Evolutionary conservation across 1,284 basidiomycete species (phyloP).

Genomic region (Austropuccinia psidii): DNA sequence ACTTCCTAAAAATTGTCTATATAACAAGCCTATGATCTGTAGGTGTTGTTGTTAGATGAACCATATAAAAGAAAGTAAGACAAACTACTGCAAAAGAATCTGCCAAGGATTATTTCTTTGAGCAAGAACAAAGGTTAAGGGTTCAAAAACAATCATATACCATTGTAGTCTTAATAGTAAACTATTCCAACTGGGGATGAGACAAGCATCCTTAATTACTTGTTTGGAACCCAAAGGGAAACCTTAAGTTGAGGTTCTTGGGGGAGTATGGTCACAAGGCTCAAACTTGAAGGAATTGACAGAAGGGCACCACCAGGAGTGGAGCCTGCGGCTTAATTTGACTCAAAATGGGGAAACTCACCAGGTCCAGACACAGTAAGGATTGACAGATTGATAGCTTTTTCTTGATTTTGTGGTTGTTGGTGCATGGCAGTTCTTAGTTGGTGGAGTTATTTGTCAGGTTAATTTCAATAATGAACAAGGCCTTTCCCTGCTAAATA

Average conservation of each 20-base stretch:
- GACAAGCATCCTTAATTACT: background rate
- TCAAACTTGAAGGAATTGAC: constrained; percentile 54
- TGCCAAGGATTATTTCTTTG: constrained; percentile 61
- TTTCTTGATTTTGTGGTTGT: constrained; percentile 55
- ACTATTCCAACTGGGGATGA: background rate
- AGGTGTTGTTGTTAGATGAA: too few species aligned
- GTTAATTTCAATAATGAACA: constrained; percentile 61
- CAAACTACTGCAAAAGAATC: constrained; percentile 59
- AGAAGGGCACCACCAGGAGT: constrained; percentile 49
- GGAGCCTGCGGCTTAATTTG: constrained; percentile 46
- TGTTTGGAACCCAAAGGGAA: background rate
- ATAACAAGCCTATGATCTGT: too few species aligned
- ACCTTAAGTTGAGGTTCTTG: constrained; percentile 52
- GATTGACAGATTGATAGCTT: constrained; percentile 56
- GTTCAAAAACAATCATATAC: constrained; percentile 56
- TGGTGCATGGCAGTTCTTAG: constrained; percentile 55
- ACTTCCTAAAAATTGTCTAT: too few species aligned
- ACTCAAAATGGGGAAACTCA: constrained; percentile 45
- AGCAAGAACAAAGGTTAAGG: constrained; percentile 60
- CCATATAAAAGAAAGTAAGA: too few species aligned
- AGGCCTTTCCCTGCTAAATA: constrained; percentile 60
- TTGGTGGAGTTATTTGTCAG: constrained; percentile 58
- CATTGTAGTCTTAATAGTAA: constrained; percentile 1
- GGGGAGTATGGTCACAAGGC: constrained; percentile 55
- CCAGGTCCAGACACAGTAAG: constrained; percentile 50